Evolutionary conservation across 495 filamentous ascomycete species (phyloP), one percentile per base, ranked within the genome.

Genomic region (Penicillium nucicola): DNA sequence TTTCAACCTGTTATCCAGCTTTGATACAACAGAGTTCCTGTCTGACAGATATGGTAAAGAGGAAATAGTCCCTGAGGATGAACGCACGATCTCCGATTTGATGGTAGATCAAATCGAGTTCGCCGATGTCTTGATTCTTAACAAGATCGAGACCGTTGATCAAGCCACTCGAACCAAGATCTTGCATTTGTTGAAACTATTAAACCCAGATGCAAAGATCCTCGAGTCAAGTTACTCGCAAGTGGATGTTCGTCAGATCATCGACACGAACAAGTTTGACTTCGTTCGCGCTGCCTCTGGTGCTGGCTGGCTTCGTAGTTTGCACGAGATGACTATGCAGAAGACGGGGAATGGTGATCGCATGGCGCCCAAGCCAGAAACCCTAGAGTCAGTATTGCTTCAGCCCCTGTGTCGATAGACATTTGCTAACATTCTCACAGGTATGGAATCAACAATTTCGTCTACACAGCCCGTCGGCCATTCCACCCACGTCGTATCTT

Each of bases 101-200:
- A 78, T 82, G 66, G 78, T 82, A 0, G 81, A 84, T 46, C 81
- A 84, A 52, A 80, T 84, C 37, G 81, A 84, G 56, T 84, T 84
- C 46, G 79, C 81, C 5, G 78, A 84, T 43, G 78, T 84, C 2
- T 64, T 84, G 11, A 66, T 84, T 23, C 52, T 83, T 25, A 83
- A 84, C 56, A 84, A 84, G 61, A 69, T 64, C 42, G 73, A 76
- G 41, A 72, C 67, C 1, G 67, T 77, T 6, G 61, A 69, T 20
- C 54, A 67, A 49, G 54, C 67, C 12, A 69, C 65, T 8, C 56
- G 65, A 5, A 45, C 67, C 9, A 67, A 67, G 23, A 76, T 82
- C 56, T 51, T 62, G 17, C 69, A 71, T 5, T 54, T 79, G 7
- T 50, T 83, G 19, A 66, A 61, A 20, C 49, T 76, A 22, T 66